Base-by-base conservation (phyloP, 345 rosid genomes). In the Turnera subulata region DNA sequence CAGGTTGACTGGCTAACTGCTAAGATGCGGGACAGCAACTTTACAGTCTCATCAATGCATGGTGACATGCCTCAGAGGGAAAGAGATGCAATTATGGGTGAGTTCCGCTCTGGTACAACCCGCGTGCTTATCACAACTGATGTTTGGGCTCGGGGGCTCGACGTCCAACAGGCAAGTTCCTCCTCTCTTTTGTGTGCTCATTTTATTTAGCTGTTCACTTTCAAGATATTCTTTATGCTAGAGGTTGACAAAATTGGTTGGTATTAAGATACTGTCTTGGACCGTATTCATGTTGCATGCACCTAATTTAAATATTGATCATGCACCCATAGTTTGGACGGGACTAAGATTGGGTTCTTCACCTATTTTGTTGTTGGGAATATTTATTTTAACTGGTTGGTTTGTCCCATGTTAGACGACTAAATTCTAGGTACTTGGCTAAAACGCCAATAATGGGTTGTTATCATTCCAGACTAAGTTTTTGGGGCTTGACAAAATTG, bases 41-140 rank as follows among this genome's bases (percentile, higher is more conserved):
- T 93, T 59, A 85, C 97, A 0, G 97, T 90, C 64, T 93, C 97
- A 33, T 82, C 99, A 68, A 93, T 93, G 97, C 99, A 93, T 46
- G 99, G 97, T 3, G 99, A 93, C 76, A 87, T 93, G 99, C 99
- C 99, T 70, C 97, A 90, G 73, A 93, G 67, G 73, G 99, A 93
- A 52, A 85, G 97, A 79, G 99, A 90, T 66, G 92, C 85, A 50
- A 87, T 90, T 58, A 87, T 93, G 96, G 63, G 51, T 17, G 90
- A 93, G 65, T 93, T 93, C 67, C 81, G 87, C 21, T 67, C 77
- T 21, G 99, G 90, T 38, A 81, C 80, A 23, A 93, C 97, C 6
- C 89, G 96, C 61, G 97, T 93, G 49, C 83, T 93, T 57, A 93
- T 90, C 76, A 93, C 99, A 8, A 93, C 99, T 32, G 99, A 93